These are phyloP conservation scores for Botrytis squamosa DNA, from an alignment of 2,329 filamentous ascomycete genomes.

Conservation along the genomic window DNA sequence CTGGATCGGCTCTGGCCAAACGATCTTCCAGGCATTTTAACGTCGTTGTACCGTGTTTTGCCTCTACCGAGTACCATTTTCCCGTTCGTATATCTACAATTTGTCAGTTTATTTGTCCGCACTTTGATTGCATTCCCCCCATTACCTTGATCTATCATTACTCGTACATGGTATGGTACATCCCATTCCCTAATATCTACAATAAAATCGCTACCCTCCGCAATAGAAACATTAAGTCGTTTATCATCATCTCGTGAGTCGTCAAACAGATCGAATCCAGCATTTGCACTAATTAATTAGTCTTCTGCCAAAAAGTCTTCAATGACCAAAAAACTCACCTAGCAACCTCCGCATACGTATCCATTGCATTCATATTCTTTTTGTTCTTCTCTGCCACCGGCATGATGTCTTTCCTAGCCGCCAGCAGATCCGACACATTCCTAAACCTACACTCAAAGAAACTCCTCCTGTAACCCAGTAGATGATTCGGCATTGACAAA, in stretches of 20 bases:
- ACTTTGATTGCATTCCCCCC: slow-evolving; percentile 12
- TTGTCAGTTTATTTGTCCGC: slow-evolving; percentile 26
- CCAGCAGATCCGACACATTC: slow-evolving; percentile 82
- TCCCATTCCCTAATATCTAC: slow-evolving; percentile 99
- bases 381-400: slow-evolving; percentile 95
- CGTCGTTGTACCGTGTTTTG: slow-evolving; percentile 85
- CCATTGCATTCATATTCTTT: slow-evolving; percentile 94
- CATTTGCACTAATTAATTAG: slow-evolving; percentile 58
- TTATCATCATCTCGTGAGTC: slow-evolving; percentile 76
- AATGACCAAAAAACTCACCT: slow-evolving; percentile 55
- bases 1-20: slow-evolving; percentile 85
- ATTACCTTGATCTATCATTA: slow-evolving; percentile 88
- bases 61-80: slow-evolving; percentile 95
- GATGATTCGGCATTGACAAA: slow-evolving; percentile 89
- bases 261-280: slow-evolving; percentile 93
- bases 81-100: slow-evolving; percentile 85
- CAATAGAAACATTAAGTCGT: slow-evolving; percentile 71
- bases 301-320: background rate
- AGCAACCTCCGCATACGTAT: slow-evolving; percentile 95
- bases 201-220: slow-evolving; percentile 94
- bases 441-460: slow-evolving; percentile 85
- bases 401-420: slow-evolving; percentile 79
- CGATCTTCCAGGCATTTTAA: slow-evolving; percentile 83
- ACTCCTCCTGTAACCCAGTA: slow-evolving; percentile 84
- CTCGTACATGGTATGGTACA: slow-evolving; percentile 97